Percentiles rank a stretch among this genome's conserved stretches.
These are phyloP conservation scores for Berkeleyomyces basicola DNA, from an alignment of 2,329 filamentous ascomycete species.

Conservation along the genomic window DNA sequence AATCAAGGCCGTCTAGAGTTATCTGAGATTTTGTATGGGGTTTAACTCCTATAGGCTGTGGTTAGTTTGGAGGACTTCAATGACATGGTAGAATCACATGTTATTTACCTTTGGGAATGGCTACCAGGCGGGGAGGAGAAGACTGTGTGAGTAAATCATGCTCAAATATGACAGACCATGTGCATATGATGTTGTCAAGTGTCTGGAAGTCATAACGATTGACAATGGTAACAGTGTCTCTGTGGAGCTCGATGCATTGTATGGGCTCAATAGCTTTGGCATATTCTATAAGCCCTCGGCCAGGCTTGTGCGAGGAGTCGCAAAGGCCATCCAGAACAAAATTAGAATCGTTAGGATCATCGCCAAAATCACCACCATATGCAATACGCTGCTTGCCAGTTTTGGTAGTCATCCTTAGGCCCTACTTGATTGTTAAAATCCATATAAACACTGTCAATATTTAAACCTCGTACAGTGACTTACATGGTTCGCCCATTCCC, in stretches of 20 bases:
- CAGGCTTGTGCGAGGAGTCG: conserved; percentile 32
- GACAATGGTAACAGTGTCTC: conserved; percentile 27
- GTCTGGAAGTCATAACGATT: conserved; percentile 39
- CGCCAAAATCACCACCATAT: conserved; percentile 46
- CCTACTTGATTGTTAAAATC: conserved; percentile 15
- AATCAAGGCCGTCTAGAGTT: conserved; percentile 14
- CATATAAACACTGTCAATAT: neutral
- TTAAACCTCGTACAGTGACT: conserved; percentile 7
- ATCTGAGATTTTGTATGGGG: conserved; percentile 26
- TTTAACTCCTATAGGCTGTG: conserved; percentile 22
- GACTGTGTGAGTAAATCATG: neutral
- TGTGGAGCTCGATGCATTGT: conserved; percentile 29
- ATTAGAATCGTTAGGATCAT: conserved; percentile 40
- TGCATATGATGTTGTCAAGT: conserved; percentile 32
- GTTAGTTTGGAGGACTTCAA: neutral
- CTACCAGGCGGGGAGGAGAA: neutral
- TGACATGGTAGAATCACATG: neutral
- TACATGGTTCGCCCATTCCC: conserved; percentile 48
- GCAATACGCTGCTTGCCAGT: conserved; percentile 33
- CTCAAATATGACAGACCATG: conserved; percentile 5
- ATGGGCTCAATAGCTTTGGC: conserved; percentile 44
- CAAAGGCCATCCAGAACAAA: conserved; percentile 42
- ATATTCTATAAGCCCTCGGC: conserved; percentile 36
- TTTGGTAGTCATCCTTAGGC: conserved; percentile 27
- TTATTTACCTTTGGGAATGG: neutral